These are phyloP conservation scores for Withania somnifera DNA, from an alignment of 305 asterid genomes.

Conservation along the genomic window DNA sequence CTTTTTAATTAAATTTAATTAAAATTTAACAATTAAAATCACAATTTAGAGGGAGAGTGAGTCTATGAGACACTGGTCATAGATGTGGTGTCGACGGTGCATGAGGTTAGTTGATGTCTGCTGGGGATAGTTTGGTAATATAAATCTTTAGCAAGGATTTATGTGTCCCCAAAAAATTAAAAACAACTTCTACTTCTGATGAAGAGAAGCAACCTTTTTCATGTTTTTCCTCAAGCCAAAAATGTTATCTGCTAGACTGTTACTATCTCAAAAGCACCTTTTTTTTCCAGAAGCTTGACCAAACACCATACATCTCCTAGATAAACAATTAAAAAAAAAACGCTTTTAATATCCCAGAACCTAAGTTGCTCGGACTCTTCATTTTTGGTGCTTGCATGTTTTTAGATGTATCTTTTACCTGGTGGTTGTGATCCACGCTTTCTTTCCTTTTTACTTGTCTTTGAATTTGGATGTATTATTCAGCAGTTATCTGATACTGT, in stretches of 20 bases:
- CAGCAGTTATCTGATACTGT: background rate
- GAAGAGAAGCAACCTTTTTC: background rate
- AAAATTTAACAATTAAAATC: background rate
- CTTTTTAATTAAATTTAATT: background rate
- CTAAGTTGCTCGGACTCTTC: too few relatives aligned
- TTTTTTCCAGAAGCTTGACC: background rate
- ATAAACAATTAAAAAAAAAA: background rate
- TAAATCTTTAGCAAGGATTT: background rate
- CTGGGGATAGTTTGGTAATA: background rate
- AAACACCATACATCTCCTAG: background rate
- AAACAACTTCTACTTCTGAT: background rate
- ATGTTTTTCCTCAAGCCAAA: background rate
- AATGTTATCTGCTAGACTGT: too few relatives aligned
- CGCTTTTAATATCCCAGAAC: background rate
- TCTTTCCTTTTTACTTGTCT: background rate
- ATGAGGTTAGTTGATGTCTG: background rate
- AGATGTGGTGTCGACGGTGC: background rate
- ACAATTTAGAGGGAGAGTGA: background rate
- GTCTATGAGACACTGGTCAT: background rate
- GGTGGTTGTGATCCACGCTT: background rate
- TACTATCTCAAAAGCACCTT: background rate
- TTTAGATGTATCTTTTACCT: background rate
- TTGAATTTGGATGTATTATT: background rate
- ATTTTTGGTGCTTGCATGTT: background rate
- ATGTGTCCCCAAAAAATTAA: background rate